Conservation (phyloP, 1,139 yeast genomes). For the Suhomyces terraborum region DNA sequence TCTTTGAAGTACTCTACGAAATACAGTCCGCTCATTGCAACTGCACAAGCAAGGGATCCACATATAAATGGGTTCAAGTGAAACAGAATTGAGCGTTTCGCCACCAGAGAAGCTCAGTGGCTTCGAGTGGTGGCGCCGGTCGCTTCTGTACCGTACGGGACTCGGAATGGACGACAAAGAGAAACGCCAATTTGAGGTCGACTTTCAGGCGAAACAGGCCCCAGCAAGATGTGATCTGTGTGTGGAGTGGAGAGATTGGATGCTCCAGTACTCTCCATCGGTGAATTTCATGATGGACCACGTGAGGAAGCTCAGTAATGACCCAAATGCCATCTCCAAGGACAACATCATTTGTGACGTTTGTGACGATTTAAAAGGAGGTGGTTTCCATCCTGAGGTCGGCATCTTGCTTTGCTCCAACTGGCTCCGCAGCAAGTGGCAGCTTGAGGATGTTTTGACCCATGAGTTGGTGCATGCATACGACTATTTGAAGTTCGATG, state of each 20-base stretch:
- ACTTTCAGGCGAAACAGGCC: conserved; percentile 48
- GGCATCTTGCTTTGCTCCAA: conserved; percentile 90
- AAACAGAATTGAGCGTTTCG: conserved; percentile 6
- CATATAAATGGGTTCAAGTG: conserved; percentile 2
- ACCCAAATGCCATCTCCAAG: conserved; percentile 16
- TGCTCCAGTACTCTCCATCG: conserved; percentile 77
- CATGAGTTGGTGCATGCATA: conserved; percentile 95
- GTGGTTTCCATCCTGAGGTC: conserved; percentile 89
- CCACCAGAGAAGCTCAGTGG: conserved; percentile 35
- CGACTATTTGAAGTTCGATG: conserved; percentile 84
- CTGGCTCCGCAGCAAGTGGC: conserved; percentile 74
- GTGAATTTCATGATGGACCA: conserved; percentile 88
- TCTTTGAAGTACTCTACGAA: too few species aligned
- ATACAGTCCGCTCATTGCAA: too few species aligned
- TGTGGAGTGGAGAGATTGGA: conserved; percentile 75
- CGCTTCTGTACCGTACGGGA: conserved; percentile 73
- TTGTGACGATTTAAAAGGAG: conserved; percentile 86
- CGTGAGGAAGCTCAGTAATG: conserved; percentile 55
- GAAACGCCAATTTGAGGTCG: conserved; percentile 58
- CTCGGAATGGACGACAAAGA: conserved; percentile 60
- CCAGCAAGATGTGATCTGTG: conserved; percentile 63
- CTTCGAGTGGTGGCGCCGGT: conserved; percentile 82
- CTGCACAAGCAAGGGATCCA: too few species aligned
- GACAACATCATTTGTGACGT: conserved; percentile 72
- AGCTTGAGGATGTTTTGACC: conserved; percentile 84